Conservation (phyloP, 805 yeast genomes). For the Zygotorulaspora chibaensis region DNA sequence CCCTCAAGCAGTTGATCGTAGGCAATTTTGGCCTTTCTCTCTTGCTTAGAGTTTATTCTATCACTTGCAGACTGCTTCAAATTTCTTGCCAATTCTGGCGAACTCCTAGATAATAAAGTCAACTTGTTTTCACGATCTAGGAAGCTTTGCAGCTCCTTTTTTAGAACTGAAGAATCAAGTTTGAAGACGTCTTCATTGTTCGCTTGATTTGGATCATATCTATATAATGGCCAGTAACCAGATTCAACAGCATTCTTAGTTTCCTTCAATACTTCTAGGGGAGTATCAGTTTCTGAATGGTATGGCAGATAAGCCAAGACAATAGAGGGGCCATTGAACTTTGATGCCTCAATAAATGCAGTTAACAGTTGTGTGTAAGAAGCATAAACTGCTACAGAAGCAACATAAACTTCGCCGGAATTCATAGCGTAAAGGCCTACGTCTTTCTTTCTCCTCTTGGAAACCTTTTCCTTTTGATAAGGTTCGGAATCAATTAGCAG, state of each 20-base stretch:
- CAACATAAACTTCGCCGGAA: slow-evolving; percentile 83
- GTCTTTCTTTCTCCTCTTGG: slow-evolving; percentile 58
- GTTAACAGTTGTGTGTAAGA: slow-evolving; percentile 91
- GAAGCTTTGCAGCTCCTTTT: slow-evolving; percentile 70
- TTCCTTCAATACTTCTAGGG: slow-evolving; percentile 73
- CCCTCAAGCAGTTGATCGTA: slow-evolving; percentile 76
- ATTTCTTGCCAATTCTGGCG: slow-evolving; percentile 75
- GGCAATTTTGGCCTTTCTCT: slow-evolving; percentile 68
- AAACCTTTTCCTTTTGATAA: slow-evolving; percentile 39
- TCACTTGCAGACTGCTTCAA: slow-evolving; percentile 60
- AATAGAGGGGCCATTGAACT: slow-evolving; percentile 84
- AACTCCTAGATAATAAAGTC: slow-evolving; percentile 63
- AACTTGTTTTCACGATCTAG: slow-evolving; percentile 87
- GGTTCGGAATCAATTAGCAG: slow-evolving; percentile 86
- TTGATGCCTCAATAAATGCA: slow-evolving; percentile 85
- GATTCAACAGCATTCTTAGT: slow-evolving; percentile 87
- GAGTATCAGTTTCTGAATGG: slow-evolving; percentile 55
- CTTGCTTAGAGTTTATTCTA: slow-evolving; percentile 55
- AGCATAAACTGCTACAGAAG: slow-evolving; percentile 89
- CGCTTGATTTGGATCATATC: slow-evolving; percentile 65
- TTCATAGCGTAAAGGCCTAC: slow-evolving; percentile 94
- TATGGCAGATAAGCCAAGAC: slow-evolving; percentile 88
- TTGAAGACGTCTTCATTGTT: slow-evolving; percentile 56
- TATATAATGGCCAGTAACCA: slow-evolving; percentile 95
- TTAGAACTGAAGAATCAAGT: slow-evolving; percentile 79